Evolutionary conservation across 139 green algal genomes (phyloP).

Genomic region (Zygnema cylindricum): DNA sequence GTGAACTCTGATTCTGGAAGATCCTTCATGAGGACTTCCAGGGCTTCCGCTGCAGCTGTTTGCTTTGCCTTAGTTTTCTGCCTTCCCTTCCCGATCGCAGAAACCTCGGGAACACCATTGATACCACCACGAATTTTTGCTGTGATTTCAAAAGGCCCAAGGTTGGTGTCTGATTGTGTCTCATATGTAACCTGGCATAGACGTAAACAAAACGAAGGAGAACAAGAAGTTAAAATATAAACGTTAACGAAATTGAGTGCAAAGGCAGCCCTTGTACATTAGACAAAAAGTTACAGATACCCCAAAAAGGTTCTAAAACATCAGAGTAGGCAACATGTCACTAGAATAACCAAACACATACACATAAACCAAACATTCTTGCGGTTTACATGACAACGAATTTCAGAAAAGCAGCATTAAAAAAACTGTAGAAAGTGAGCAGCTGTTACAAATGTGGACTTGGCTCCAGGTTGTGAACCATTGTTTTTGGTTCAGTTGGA

Average conservation of each 20-base stretch:
- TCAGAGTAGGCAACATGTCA: too few relatives aligned
- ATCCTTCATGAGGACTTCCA: slow-evolving; percentile 44
- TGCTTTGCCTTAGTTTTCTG: slow-evolving; percentile 46
- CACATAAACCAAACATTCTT: too few relatives aligned
- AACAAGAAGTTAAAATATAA: not conserved
- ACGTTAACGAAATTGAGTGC: too few relatives aligned
- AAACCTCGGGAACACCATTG: slow-evolving; percentile 22
- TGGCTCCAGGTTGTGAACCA: too few relatives aligned
- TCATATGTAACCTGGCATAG: slow-evolving; percentile 40
- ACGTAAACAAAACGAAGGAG: not conserved
- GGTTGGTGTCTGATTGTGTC: not conserved
- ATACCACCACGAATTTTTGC: not conserved
- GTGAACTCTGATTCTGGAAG: slow-evolving; percentile 40
- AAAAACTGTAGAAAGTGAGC: too few relatives aligned
- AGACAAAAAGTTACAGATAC: too few relatives aligned
- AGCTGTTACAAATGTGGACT: too few relatives aligned
- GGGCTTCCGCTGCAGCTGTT: slow-evolving; percentile 38
- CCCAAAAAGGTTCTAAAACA: too few relatives aligned
- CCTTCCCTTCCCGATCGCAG: not conserved
- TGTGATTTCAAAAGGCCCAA: slow-evolving; percentile 44
- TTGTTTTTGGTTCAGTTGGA: too few relatives aligned
- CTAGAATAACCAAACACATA: slow-evolving; percentile 8
- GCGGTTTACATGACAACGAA: too few relatives aligned
- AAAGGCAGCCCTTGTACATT: too few relatives aligned
- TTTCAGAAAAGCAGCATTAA: too few relatives aligned